Evolutionary conservation across 108 stramenopile genomes (phyloP).

Genomic region (Cyclotella kingstonii): DNA sequence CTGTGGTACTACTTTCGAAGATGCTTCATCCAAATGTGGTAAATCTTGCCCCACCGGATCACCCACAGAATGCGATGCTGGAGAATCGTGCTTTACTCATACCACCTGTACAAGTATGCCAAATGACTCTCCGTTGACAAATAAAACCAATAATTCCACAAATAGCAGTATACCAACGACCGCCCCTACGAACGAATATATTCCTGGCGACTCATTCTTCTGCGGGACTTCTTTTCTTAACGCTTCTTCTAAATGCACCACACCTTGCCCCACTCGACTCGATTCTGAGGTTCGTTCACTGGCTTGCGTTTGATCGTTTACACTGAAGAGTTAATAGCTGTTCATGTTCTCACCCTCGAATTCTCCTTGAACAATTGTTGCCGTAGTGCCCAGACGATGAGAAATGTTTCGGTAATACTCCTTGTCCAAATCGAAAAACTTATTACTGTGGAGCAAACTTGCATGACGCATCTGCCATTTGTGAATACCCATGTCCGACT

Average conservation of each 20-base stretch:
- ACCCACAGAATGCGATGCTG: slow-evolving; percentile 64
- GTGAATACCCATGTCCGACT: slow-evolving; percentile 39
- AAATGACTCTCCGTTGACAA: no score
- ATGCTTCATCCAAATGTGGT: slow-evolving; percentile 62
- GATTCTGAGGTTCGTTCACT: no score
- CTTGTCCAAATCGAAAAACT: slow-evolving; percentile 40
- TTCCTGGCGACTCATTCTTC: slow-evolving; percentile 47
- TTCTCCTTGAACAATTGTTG: no score
- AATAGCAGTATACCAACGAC: slow-evolving; percentile 11
- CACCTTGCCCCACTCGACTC: slow-evolving; percentile 35
- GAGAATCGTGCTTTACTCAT: slow-evolving; percentile 76
- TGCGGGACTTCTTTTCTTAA: slow-evolving; percentile 45
- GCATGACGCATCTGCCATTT: slow-evolving; percentile 37
- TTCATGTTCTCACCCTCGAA: no score
- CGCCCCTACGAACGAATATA: slow-evolving; percentile 15
- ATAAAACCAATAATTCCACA: slow-evolving; percentile 1
- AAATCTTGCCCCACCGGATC: slow-evolving; percentile 71
- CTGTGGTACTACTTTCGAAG: slow-evolving; percentile 79
- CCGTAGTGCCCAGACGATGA: slow-evolving; percentile 38
- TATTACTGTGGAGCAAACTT: slow-evolving; percentile 48
- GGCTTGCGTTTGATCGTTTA: no score
- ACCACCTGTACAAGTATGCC: slow-evolving; percentile 83
- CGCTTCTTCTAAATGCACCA: slow-evolving; percentile 35
- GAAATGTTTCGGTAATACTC: slow-evolving; percentile 43
- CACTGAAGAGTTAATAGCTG: no score